These are phyloP conservation scores for Diaporthe velutina DNA, from an alignment of 2,329 filamentous ascomycete species.

Conservation along the genomic window DNA sequence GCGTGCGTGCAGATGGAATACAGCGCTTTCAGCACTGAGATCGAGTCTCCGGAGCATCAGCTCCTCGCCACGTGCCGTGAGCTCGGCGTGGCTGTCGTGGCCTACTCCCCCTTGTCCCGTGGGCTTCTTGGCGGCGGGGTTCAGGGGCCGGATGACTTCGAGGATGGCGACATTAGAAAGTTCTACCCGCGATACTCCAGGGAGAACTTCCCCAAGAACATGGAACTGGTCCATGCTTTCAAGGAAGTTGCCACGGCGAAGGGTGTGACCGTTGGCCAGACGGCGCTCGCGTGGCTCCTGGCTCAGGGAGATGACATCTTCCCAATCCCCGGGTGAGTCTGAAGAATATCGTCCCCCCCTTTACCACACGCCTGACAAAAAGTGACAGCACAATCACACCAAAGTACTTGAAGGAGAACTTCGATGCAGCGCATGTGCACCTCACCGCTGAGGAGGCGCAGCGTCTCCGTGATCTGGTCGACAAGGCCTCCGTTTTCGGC, in stretches of 20 bases:
- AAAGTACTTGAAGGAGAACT: slow-evolving; percentile 42
- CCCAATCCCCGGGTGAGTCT: slow-evolving; percentile 64
- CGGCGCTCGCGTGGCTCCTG: slow-evolving; percentile 67
- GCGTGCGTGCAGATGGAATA: slow-evolving; percentile 66
- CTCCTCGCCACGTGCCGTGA: slow-evolving; percentile 65
- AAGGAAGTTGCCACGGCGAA: slow-evolving; percentile 46
- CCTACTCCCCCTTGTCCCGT: slow-evolving; percentile 68
- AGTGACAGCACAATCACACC: slow-evolving; percentile 49
- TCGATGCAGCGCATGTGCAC: slow-evolving; percentile 47
- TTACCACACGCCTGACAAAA: slow-evolving; percentile 48
- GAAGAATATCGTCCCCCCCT: too few species aligned
- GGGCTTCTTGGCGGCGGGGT: slow-evolving; percentile 65
- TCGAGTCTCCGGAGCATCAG: slow-evolving; percentile 64
- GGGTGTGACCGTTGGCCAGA: slow-evolving; percentile 61
- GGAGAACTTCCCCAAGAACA: slow-evolving; percentile 65
- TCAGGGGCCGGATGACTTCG: slow-evolving; percentile 58
- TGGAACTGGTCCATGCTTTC: slow-evolving; percentile 47
- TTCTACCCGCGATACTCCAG: slow-evolving; percentile 56
- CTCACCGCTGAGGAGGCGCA: slow-evolving; percentile 51
- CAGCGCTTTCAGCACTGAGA: slow-evolving; percentile 65
- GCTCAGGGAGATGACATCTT: slow-evolving; percentile 67
- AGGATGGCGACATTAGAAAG: slow-evolving; percentile 53
- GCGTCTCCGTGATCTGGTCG: background rate
- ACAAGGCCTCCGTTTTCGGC: slow-evolving; percentile 11
- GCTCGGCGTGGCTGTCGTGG: slow-evolving; percentile 65